Conservation (phyloP, 2,329 filamentous ascomycete species). For the Botryosphaeria dothidea region DNA sequence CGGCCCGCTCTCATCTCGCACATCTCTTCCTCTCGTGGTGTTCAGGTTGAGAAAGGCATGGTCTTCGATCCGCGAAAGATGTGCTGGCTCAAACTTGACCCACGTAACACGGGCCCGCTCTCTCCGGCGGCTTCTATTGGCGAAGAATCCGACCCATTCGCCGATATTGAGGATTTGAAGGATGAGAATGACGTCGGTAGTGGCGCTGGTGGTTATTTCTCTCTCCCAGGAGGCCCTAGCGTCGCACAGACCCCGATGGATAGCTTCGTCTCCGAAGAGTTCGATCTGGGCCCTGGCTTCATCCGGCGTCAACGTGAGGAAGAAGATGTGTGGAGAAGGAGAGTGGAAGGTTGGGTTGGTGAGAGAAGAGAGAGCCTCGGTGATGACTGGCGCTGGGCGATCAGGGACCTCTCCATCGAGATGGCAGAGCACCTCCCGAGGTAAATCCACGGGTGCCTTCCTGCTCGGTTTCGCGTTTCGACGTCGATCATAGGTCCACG, state of each 20-base stretch:
- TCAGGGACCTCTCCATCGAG: conserved; percentile 15
- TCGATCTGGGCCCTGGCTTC: conserved; percentile 95
- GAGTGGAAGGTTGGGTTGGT: conserved; percentile 80
- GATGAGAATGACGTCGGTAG: conserved; percentile 53
- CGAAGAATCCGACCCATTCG: conserved; percentile 91
- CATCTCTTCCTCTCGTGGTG: conserved; percentile 75
- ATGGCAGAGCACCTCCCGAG: conserved; percentile 13
- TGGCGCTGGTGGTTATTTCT: conserved; percentile 19
- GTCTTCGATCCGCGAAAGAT: conserved; percentile 96
- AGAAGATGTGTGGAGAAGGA: conserved; percentile 86
- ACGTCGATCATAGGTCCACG: background rate
- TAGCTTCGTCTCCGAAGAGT: conserved; percentile 81
- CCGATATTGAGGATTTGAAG: conserved; percentile 88
- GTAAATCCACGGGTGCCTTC: background rate
- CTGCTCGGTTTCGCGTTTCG: background rate
- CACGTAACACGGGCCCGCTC: conserved; percentile 29
- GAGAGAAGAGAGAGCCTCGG: conserved; percentile 23
- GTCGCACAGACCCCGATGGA: conserved; percentile 2
- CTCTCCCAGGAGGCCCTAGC: background rate
- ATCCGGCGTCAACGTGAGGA: conserved; percentile 86
- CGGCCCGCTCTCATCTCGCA: conserved; percentile 86
- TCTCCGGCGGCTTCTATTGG: conserved; percentile 65
- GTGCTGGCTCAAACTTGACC: conserved; percentile 86
- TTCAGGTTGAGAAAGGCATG: conserved; percentile 97
- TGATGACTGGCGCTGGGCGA: conserved; percentile 16